Base-by-base conservation (phyloP, 2,329 filamentous ascomycete species). In the Huntiella abstrusa region DNA sequence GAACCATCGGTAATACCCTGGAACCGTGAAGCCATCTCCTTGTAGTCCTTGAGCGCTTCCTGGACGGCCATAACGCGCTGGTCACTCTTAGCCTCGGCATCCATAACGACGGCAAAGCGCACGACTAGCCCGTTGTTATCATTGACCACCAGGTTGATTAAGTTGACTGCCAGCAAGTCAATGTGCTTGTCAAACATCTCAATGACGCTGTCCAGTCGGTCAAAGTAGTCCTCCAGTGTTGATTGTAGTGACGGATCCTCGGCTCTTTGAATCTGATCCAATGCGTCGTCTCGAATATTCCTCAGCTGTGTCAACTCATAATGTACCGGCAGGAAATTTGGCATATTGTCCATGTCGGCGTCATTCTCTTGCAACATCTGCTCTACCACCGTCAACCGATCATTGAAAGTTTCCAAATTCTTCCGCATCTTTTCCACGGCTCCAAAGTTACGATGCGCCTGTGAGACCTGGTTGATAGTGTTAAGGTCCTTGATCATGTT, bases 401-500 rank as follows among this genome's bases (percentile, higher is more conserved):
- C 73, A 61, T 84, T 82, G 56, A 98, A 96, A 11, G 72, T 81
- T 62, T 93, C 83, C 55, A 98, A 73, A 55, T 92, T 87, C 54
- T 72, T 76, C 59, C 88, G 85, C 86, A 98, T 95, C 55, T 80
- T 77, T 66, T 95, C 80, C 51, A 94, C 87, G 40, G 85, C 84
- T 56, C 83, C 84, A 59, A 98, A 98, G 64, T 98, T 95, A 52
- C 88, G 76, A 64, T 98, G 91, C 53, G 92, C 91, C 63, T 94
- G 84, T 47, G 88, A 88, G 46, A 92, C 83, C 51, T 84, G 67
- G 60, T 92, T 91, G 68, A 93, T 91, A 58, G 85, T 84, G 33
- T 82, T 80, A 62, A 98, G 96, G 67, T 98, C 91, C 57, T 83
- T 79, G 57, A 98, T 94, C 77, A 95, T 95, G 59, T 84, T 85